These are phyloP conservation scores for Calonectria hawksworthii DNA, from an alignment of 2,329 filamentous ascomycete genomes.

Conservation along the genomic window DNA sequence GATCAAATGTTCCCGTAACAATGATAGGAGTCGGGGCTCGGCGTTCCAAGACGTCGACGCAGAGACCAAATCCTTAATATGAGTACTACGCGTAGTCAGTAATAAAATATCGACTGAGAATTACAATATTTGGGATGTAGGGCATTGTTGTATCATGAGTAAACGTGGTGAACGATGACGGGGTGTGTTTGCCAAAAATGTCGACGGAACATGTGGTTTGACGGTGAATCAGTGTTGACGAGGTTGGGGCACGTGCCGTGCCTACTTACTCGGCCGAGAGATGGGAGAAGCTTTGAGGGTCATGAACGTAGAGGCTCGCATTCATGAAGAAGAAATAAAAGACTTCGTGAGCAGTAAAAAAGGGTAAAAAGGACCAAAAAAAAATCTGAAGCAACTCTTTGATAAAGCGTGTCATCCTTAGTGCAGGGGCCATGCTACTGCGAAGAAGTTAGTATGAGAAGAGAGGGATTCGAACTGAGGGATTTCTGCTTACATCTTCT, in stretches of 20 bases:
- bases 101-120: neutral
- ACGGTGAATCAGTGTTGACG: neutral
- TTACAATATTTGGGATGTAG: neutral
- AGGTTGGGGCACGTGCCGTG: neutral
- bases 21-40: neutral
- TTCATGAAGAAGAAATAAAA: neutral
- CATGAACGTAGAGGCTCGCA: neutral
- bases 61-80: neutral
- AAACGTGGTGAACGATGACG: neutral
- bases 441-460: neutral
- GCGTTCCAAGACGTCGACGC: accelerated
- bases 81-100: neutral
- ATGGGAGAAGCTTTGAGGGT: neutral
- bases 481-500: conserved; percentile 1
- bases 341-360: neutral
- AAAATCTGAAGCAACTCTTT: conserved; percentile 26
- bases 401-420: conserved; percentile 91
- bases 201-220: neutral
- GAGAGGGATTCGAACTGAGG: neutral
- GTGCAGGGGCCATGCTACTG: conserved; percentile 84
- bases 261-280: neutral
- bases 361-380: neutral
- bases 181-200: neutral
- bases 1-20: neutral
- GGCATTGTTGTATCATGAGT: neutral